Percentiles rank a stretch among this genome's conserved stretches.
phyloP scores from a whole-genome alignment of 208 protist genomes.

The Trypanosoma avium region DNA sequence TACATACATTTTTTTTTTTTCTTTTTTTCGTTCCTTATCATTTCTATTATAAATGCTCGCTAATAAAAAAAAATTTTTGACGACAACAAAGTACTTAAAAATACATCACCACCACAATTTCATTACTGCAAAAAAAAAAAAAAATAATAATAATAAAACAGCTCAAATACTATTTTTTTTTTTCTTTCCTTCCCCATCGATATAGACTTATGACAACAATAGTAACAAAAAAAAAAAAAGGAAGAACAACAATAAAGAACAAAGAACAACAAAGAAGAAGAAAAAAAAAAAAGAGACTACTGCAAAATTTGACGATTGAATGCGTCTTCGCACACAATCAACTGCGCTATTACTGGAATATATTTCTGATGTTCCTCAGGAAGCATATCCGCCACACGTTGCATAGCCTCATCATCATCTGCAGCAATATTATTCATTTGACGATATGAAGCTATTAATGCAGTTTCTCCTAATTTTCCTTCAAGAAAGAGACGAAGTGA shows the following conservation, averaged over 20 bases:
- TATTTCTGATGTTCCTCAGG: slow-evolving; percentile 70
- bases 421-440: slow-evolving; percentile 77
- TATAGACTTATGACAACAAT: background rate
- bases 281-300: slow-evolving; percentile 17
- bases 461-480: slow-evolving; percentile 70
- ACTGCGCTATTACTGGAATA: slow-evolving; percentile 79
- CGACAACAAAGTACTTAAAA: too few relatives aligned
- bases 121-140: too few relatives aligned
- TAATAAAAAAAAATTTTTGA: too few relatives aligned
- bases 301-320: slow-evolving; percentile 71
- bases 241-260: slow-evolving; percentile 12
- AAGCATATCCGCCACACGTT: slow-evolving; percentile 51
- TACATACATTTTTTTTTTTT: too few relatives aligned
- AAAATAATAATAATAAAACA: too few relatives aligned
- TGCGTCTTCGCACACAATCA: slow-evolving; percentile 85
- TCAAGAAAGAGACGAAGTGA: slow-evolving; percentile 88
- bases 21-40: too few relatives aligned
- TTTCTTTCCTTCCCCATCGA: background rate
- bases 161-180: too few relatives aligned
- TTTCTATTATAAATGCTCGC: too few relatives aligned
- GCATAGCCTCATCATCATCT: slow-evolving; percentile 76
- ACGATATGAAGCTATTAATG: slow-evolving; percentile 69
- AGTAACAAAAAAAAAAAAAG: slow-evolving; percentile 23
- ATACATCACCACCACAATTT: too few relatives aligned
- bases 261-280: slow-evolving; percentile 18